Evolutionary conservation across 2,329 filamentous ascomycete species (phyloP), one percentile per base, ranked within the genome.

Genomic region (Botrytis sinoallii): DNA sequence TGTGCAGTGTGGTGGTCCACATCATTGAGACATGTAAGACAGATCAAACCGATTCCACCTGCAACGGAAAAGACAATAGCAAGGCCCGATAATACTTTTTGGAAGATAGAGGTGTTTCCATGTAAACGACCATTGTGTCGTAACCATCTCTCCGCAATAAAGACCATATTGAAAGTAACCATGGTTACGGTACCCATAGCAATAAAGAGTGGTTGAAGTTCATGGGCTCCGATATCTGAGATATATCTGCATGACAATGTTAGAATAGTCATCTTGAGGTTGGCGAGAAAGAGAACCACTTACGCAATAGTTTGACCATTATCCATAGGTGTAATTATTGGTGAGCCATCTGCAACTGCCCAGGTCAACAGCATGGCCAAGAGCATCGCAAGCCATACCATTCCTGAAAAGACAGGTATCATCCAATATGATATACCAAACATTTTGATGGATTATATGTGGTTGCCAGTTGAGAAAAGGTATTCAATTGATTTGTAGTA

Each of bases 21-120:
- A 0, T 93, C 95, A 82, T 98, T 93, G 82, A 96, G 97, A 78
- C 97, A 90, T 75, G 91, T 90, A 46, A 98, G 86, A 25, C 95
- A 85, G 76, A 97, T 93, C 46, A 98, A 83, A 6, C 95, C 95
- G 0, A 87, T 86, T 0, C 92, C 93, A 70, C 95, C 95, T 35
- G 90, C 83, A 65, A 95, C 81, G 20, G 94, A 92, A 74, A 90
- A 89, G 52, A 90, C 65, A 63, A 94, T 93, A 52, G 87, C 88
- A 55, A 92, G 82, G 4, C 80, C 81, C 4, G 86, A 89, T 25
- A 93, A 85, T 9, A 88, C 77, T 82, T 91, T 93, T 80, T 94
- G 90, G 75, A 82, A 84, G 14, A 79, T 76, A 9, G 88, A 89
- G 22, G 87, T 83, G 83, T 97, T 97, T 75, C 89, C 91, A 5